phyloP scores from a whole-genome alignment of 1,139 yeast species.

The Taphrina communis region DNA sequence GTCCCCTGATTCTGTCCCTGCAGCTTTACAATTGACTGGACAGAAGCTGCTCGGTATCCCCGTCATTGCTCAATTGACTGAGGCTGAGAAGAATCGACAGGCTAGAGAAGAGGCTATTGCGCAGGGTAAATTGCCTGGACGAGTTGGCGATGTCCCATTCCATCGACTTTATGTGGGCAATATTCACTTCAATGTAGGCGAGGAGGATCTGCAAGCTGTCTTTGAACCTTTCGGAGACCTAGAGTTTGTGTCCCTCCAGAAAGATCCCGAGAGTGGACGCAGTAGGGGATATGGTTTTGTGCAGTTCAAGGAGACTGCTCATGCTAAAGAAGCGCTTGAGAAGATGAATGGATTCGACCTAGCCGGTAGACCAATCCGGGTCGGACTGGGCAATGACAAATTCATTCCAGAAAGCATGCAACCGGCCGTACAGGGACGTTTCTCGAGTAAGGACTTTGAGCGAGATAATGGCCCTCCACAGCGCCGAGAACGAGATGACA shows the following conservation, averaged over 20 bases:
- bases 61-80: slow-evolving; percentile 52
- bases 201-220: slow-evolving; percentile 50
- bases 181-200: slow-evolving; percentile 51
- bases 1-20: slow-evolving; percentile 50
- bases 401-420: slow-evolving; percentile 42
- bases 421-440: slow-evolving; percentile 30
- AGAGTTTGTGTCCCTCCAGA: slow-evolving; percentile 50
- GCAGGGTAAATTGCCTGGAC: slow-evolving; percentile 23
- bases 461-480: slow-evolving; percentile 32
- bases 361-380: slow-evolving; percentile 51
- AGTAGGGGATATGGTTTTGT: slow-evolving; percentile 53
- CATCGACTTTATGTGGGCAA: slow-evolving; percentile 52
- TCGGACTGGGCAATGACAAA: slow-evolving; percentile 51
- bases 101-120: slow-evolving; percentile 47
- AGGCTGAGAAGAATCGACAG: slow-evolving; percentile 53
- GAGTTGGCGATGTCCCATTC: slow-evolving; percentile 46
- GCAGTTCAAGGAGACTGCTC: slow-evolving; percentile 48
- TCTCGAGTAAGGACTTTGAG: slow-evolving; percentile 33
- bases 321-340: slow-evolving; percentile 50
- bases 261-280: slow-evolving; percentile 50
- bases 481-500: slow-evolving; percentile 26
- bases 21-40: slow-evolving; percentile 53
- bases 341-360: slow-evolving; percentile 52
- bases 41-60: slow-evolving; percentile 53
- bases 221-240: slow-evolving; percentile 53